These are phyloP conservation scores for Yamadazyma taylorii DNA, from an alignment of 1,139 yeast genomes.

Conservation along the genomic window DNA sequence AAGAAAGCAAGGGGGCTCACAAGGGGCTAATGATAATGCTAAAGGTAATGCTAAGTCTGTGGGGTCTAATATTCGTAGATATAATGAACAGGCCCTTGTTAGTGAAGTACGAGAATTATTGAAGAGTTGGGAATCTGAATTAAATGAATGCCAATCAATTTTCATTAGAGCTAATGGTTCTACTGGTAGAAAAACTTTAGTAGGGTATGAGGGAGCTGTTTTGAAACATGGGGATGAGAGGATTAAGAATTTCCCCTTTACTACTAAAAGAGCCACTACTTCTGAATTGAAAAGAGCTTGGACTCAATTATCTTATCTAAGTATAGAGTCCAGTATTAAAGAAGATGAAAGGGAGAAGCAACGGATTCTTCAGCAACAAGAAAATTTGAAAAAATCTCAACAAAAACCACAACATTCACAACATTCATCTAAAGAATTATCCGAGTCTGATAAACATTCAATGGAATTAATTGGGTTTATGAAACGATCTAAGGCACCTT, in stretches of 20 bases:
- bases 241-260: constrained; percentile 74
- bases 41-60: constrained; percentile 96
- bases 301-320: constrained; percentile 69
- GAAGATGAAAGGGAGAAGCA: constrained; percentile 31
- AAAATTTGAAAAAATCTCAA: constrained; percentile 19
- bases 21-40: constrained; percentile 87
- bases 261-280: constrained; percentile 86
- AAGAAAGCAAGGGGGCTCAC: constrained; percentile 97
- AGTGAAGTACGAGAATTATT: constrained; percentile 73
- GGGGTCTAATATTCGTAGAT: constrained; percentile 85
- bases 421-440: constrained; percentile 18
- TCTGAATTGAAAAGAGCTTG: constrained; percentile 82
- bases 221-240: constrained; percentile 53
- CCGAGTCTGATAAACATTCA: constrained; percentile 50
- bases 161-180: constrained; percentile 84
- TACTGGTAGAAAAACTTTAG: constrained; percentile 60
- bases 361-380: constrained; percentile 22
- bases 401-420: constrained; percentile 19
- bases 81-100: constrained; percentile 82
- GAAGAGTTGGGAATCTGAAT: constrained; percentile 58
- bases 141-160: constrained; percentile 65
- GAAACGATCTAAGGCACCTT: constrained; percentile 79
- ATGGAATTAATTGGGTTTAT: constrained; percentile 57
- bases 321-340: constrained; percentile 56
- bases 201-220: constrained; percentile 64